phyloP scores from a whole-genome alignment of 2,329 filamentous ascomycete genomes.

The Aspergillus phoenicis region DNA sequence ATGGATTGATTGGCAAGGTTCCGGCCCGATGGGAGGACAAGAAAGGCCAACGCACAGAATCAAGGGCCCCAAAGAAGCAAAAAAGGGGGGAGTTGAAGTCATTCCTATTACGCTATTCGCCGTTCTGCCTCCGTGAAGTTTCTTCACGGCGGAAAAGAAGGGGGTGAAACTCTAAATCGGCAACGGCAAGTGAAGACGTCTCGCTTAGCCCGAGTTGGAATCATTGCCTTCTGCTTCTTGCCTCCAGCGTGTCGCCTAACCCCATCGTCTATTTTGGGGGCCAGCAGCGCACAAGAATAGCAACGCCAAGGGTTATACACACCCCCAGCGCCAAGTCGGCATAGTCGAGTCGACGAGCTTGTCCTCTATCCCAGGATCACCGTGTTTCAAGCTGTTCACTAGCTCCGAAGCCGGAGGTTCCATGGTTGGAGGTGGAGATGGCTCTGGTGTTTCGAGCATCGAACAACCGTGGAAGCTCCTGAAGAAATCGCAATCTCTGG shows the following conservation, averaged over 20 bases:
- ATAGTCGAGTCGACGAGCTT: neutral
- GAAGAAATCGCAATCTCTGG: conserved; percentile 1
- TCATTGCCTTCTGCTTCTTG: neutral
- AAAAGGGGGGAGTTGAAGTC: neutral
- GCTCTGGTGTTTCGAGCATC: neutral
- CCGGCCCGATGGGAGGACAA: conserved; percentile 13
- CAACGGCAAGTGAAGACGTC: neutral
- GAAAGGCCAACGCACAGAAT: neutral
- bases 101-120: neutral
- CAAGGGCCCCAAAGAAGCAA: neutral
- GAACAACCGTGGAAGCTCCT: neutral
- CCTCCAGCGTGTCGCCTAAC: neutral
- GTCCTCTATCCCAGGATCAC: neutral
- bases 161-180: neutral
- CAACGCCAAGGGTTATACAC: neutral
- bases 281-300: neutral
- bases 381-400: neutral
- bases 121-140: neutral
- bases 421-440: neutral
- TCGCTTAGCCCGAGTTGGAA: neutral
- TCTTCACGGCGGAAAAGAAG: neutral
- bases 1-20: conserved; percentile 20
- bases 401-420: neutral
- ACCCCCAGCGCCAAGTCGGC: neutral
- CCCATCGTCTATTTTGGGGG: neutral